Percentiles rank a stretch among this genome's conserved stretches.
These are phyloP conservation scores for Parachlorella kessleri DNA, from an alignment of 139 green algal genomes.

Conservation along the genomic window DNA sequence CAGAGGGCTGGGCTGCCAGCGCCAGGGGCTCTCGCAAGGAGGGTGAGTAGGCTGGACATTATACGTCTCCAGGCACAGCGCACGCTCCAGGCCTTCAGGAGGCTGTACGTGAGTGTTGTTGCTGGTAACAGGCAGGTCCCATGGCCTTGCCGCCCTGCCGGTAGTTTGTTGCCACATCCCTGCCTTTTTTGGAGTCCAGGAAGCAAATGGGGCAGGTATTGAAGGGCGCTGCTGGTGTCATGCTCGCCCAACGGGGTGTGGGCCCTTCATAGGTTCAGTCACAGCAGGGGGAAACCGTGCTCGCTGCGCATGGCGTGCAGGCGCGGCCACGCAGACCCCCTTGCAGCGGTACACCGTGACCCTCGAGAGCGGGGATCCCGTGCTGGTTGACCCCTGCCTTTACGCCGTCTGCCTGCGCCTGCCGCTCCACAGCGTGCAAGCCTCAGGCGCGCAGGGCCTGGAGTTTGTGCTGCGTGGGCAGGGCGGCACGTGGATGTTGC, in stretches of 20 bases:
- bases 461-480: conserved; percentile 17
- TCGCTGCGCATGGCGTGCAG: neutral
- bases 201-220: too few relatives aligned
- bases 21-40: neutral
- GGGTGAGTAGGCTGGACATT: neutral
- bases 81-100: too few relatives aligned
- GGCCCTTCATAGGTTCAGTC: too few relatives aligned
- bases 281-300: neutral
- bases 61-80: too few relatives aligned
- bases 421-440: conserved; percentile 13
- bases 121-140: too few relatives aligned
- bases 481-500: neutral
- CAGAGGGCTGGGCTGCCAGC: neutral
- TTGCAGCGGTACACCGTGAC: conserved; percentile 33
- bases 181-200: too few relatives aligned
- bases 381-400: conserved; percentile 42
- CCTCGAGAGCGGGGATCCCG: conserved; percentile 11
- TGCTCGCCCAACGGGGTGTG: too few relatives aligned
- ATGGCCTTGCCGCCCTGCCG: too few relatives aligned
- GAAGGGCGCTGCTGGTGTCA: too few relatives aligned
- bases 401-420: conserved; percentile 26
- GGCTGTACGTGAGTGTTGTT: too few relatives aligned
- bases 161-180: too few relatives aligned
- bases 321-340: conserved; percentile 1
- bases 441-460: conserved; percentile 8